A percentile compares a stretch with the other conserved stretches of the same genome.
Evolutionary conservation across 2,329 filamentous ascomycete genomes (phyloP).

Genomic region (Xylariaceae sp.): DNA sequence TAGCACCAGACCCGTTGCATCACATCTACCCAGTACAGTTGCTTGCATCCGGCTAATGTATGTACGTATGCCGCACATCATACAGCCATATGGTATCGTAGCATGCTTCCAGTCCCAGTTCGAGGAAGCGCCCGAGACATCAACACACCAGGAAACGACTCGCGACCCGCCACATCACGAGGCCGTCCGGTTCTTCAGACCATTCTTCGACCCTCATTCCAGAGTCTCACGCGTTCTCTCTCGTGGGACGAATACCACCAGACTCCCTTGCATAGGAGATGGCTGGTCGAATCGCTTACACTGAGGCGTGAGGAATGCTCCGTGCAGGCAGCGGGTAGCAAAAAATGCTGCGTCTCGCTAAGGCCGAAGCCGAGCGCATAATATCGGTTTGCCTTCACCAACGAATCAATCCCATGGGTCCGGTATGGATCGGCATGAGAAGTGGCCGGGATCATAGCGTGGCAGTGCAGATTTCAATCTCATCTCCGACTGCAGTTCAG

Average conservation of each 20-base stretch:
- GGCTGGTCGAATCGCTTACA: conserved; percentile 1
- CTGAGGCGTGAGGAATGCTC: background rate
- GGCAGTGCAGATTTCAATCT: conserved; percentile 14
- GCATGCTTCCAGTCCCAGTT: background rate
- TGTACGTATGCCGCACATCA: background rate
- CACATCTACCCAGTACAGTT: background rate
- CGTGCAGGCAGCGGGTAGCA: background rate
- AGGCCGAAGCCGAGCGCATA: conserved; percentile 7
- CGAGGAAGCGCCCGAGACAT: background rate
- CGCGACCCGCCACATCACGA: conserved; percentile 10
- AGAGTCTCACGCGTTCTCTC: background rate
- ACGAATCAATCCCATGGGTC: conserved; percentile 2
- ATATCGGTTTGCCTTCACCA: background rate
- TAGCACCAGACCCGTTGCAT: background rate
- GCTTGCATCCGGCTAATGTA: background rate
- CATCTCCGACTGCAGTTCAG: conserved; percentile 1
- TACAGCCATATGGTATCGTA: background rate
- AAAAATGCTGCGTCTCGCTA: conserved; percentile 14
- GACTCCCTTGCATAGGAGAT: conserved; percentile 12
- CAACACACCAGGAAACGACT: conserved; percentile 6
- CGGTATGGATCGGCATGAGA: conserved; percentile 11
- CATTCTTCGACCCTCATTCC: conserved; percentile 7
- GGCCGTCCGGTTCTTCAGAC: conserved; percentile 20
- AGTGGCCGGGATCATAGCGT: conserved; percentile 4
- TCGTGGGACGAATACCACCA: background rate